Evolutionary conservation across 306 rosid genomes (phyloP).

Genomic region (Citrullus colocynthis): DNA sequence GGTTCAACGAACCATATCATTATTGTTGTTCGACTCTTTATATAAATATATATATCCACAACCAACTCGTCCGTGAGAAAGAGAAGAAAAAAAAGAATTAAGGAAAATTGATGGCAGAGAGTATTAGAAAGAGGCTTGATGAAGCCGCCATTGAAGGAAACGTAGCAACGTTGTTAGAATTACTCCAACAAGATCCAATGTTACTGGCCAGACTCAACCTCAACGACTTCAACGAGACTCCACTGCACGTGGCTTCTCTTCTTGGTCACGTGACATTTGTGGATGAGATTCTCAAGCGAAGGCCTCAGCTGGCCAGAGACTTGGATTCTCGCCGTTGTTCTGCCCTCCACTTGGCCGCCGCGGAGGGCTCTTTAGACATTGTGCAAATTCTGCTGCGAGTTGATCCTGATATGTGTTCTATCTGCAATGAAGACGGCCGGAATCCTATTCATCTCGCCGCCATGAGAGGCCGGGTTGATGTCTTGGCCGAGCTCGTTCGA

Average conservation of each 20-base stretch:
- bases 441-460: slow-evolving; percentile 21
- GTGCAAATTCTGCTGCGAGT: not conserved
- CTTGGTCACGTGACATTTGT: slow-evolving; percentile 15
- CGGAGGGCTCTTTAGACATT: slow-evolving; percentile 11
- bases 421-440: slow-evolving; percentile 12
- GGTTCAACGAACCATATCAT: not conserved
- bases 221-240: slow-evolving; percentile 14
- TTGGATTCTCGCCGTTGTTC: slow-evolving; percentile 13
- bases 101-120: not conserved
- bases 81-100: not conserved
- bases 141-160: slow-evolving; percentile 6
- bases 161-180: slow-evolving; percentile 3
- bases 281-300: slow-evolving; percentile 12
- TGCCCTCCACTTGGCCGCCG: slow-evolving; percentile 20
- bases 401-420: not conserved
- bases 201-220: slow-evolving; percentile 4
- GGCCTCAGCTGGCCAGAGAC: slow-evolving; percentile 17
- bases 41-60: not conserved
- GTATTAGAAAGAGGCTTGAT: not conserved
- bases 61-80: not conserved
- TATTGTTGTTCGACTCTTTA: not conserved
- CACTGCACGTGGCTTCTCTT: slow-evolving; percentile 22
- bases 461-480: slow-evolving; percentile 15
- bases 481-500: slow-evolving; percentile 9
- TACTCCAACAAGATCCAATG: slow-evolving; percentile 18